These are phyloP conservation scores for Acacia crassicarpa DNA, from an alignment of 306 rosid species.

Conservation along the genomic window DNA sequence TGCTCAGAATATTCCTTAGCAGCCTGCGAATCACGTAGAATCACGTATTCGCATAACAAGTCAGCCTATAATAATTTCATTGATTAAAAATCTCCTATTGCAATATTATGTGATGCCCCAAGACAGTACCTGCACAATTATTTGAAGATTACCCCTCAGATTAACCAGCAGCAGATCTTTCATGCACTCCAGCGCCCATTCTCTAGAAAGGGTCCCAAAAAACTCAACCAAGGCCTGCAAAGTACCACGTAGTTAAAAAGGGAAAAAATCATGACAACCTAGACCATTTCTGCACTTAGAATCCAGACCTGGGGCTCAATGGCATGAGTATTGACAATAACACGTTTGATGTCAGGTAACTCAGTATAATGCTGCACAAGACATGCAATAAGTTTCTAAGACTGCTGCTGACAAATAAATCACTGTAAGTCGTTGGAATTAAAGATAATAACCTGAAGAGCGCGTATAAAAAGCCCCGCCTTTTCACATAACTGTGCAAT, in stretches of 20 bases:
- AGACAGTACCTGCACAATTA: slow-evolving; percentile 79
- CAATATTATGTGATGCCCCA: neutral
- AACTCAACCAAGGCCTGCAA: slow-evolving; percentile 89
- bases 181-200: slow-evolving; percentile 99
- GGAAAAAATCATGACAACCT: neutral
- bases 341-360: slow-evolving; percentile 88
- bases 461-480: slow-evolving; percentile 89
- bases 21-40: slow-evolving; percentile 50
- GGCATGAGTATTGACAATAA: slow-evolving; percentile 90
- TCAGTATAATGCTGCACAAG: slow-evolving; percentile 72
- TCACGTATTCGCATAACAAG: neutral
- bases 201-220: slow-evolving; percentile 90
- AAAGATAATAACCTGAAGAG: slow-evolving; percentile 66
- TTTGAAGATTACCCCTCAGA: slow-evolving; percentile 95
- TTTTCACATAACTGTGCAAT: slow-evolving; percentile 91
- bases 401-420: slow-evolving; percentile 13
- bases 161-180: slow-evolving; percentile 94
- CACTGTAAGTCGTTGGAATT: slow-evolving; percentile 1
- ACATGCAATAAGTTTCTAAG: slow-evolving; percentile 13
- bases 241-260: slow-evolving; percentile 30
- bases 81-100: neutral
- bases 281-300: slow-evolving; percentile 19
- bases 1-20: slow-evolving; percentile 98
- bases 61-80: neutral
- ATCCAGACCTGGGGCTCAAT: slow-evolving; percentile 90